A percentile compares a stretch with the other conserved stretches of the same genome.
Evolutionary conservation across 371 early-diverging fungal genomes (phyloP).

Genomic region (Saksenaea vasiformis): DNA sequence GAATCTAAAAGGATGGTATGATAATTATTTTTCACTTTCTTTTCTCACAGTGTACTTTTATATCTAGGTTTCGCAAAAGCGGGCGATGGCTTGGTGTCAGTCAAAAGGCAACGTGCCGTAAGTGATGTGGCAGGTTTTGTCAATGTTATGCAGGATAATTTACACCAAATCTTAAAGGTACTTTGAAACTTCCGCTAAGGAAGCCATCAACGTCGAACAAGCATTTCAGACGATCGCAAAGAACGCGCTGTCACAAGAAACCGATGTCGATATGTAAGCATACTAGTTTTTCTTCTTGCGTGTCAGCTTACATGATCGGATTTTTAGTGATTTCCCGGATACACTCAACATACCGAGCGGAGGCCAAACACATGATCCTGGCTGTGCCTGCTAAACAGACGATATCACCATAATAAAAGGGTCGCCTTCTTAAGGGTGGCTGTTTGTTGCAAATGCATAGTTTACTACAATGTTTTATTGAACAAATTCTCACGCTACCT

Average conservation of each 20-base stretch:
- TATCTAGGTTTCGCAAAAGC: conserved; percentile 83
- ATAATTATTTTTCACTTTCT: neutral
- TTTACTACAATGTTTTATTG: too few species aligned
- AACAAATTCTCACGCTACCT: too few species aligned
- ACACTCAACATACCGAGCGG: conserved; percentile 37
- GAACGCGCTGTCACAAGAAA: conserved; percentile 91
- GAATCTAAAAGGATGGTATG: conserved; percentile 88
- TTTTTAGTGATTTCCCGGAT: conserved; percentile 36
- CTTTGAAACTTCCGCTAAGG: conserved; percentile 77
- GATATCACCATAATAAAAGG: neutral
- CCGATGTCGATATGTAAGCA: conserved; percentile 74
- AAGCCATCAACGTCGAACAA: conserved; percentile 95
- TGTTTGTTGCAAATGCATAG: too few species aligned
- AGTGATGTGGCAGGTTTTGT: conserved; percentile 11
- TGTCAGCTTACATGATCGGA: neutral
- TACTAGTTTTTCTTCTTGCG: neutral
- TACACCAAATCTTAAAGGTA: conserved; percentile 9
- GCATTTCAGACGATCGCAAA: conserved; percentile 96
- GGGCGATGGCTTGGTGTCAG: conserved; percentile 95
- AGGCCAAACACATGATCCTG: conserved; percentile 23
- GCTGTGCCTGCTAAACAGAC: conserved; percentile 37
- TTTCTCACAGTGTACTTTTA: neutral
- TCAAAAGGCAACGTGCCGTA: conserved; percentile 90
- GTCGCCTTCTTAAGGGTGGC: too few species aligned
- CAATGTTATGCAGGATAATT: neutral